Evolutionary conservation across 2,329 filamentous ascomycete species (phyloP), one percentile per base, ranked within the genome.

Genomic region (Albophoma yamanashiensis): DNA sequence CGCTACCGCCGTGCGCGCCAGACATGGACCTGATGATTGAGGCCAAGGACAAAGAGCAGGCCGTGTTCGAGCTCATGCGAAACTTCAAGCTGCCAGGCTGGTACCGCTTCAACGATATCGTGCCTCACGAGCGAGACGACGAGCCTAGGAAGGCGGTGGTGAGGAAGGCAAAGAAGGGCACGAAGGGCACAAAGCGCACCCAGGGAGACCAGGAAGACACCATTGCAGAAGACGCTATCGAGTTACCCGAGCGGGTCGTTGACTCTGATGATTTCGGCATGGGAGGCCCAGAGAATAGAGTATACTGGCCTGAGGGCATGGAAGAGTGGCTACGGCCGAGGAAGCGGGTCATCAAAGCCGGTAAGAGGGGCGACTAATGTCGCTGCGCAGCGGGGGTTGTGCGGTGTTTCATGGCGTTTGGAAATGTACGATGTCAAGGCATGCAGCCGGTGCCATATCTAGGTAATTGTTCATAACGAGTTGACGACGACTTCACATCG

Each of bases 21-120:
- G 86, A 89, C 39, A 94, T 95, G 88, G 93, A 97, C 69, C 79
- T 97, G n/a, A 97, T 97, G 93, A 97, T 97, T 62, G 93, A 97
- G 75, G 93, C 93, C 56, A 97, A 97, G 72, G 93, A 97, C 70
- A 97, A 97, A 74, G 93, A 97, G 71, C 93, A 97, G 73, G 92
- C 93, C 0, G 91, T 97, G 0, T 96, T 97, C 67, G 91, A 96
- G 64, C 80, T 97, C 22, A 97, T 97, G 92, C 83, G 89, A 27
- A 92, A 81, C 0, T 96, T 92, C 72, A 92, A 88, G 67, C 79
- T 97, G 0, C 90, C 92, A 0, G 92, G 92, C 0, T 89, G 86
- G 74, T 80, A 94, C 25, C 81, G 75, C 0, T 85, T 95, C 69
- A 89, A 88, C 65, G 86, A 95, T 59, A 78, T 97, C 1, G 78